Base-by-base conservation (phyloP, 352 stramenopile species). In the Blastocystis sp. region DNA sequence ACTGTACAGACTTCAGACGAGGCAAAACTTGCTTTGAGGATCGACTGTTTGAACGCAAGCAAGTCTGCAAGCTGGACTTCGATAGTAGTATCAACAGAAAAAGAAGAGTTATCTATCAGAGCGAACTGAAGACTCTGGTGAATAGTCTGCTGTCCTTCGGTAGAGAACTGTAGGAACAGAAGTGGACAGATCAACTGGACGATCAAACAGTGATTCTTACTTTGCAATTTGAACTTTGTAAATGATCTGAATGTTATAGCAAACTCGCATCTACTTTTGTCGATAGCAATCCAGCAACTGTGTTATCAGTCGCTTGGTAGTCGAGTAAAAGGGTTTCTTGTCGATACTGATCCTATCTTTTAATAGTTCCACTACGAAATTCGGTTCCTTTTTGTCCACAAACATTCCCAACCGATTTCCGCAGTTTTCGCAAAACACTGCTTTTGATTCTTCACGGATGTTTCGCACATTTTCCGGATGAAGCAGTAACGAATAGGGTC, bases 301-400 rank as follows among this genome's bases (percentile, higher is more conserved):
- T 11, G 65, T 4, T n/a, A 81, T n/a, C 4, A 81, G 7, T 3
- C 70, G 20, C 3, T 53, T 45, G 4, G 65, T 3, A 2, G 45
- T 9, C 3, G 70, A 81, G 39, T 81, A 81, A 11, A 81, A 34
- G 0, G 39, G 47, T 1, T 64, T 26, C 5, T 8, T 16, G 13
- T 64, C 30, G 4, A 81, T 8, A n/a, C 43, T 30, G n/a, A 81
- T 26, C 39, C 56, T 63, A 43, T 81, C 70, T 62, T 81, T 81
- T 6, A 62, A 37, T n/a, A 81, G 13, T 16, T 81, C 70, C 16
- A 63, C 20, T 26, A 53, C 50, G 70, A 59, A 81, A 39, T 41
- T 16, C 13, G 43, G 41, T 43, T 76, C 18, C 1, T 24, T 7
- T 55, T 76, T 6, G 5, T 79, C 50, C 26, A 81, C n/a, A 16